Base-by-base conservation (phyloP, 495 filamentous ascomycete species). In the Cercophora sp. region DNA sequence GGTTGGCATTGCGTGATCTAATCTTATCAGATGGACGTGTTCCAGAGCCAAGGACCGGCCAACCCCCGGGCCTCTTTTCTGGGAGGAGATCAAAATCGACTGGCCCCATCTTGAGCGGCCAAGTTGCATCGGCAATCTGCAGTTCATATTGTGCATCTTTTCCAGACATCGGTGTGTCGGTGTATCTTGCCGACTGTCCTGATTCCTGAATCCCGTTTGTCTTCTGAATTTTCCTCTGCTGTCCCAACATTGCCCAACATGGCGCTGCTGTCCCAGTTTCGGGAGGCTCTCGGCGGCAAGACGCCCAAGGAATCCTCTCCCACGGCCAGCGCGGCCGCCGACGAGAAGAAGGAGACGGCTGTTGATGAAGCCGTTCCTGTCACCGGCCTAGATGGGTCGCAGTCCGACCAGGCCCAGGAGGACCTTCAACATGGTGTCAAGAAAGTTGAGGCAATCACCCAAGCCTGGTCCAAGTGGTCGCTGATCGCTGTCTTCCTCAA, bases 391-490 rank as follows among this genome's bases (percentile, higher is more conserved):
- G 29, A 31, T 3, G 31, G 39, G 19, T 16, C 34, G 70, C 78
- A 66, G 57, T 69, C 37, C 18, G 40, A 54, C 3, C 13, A 15
- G 8, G 16, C 37, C 4, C 24, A 4, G 22, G 40, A 56, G 18
- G 41, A 60, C 22, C 23, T 51, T 8, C 69, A 72, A 48, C 52
- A 56, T 25, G 75, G 75, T 61, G 69, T 78, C 1, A 54, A 68
- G 56, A 62, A 70, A 10, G 60, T 69, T 23, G 74, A 78, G 54
- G 74, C 70, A 32, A 60, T 69, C 2, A 70, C 75, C 3, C 41
- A 67, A 10, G 59, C 64, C 6, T 78, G 75, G 75, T 61, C 70
- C 27, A 70, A 59, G 58, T 47, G 43, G 4, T 56, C 60, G 4
- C 57, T 78, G 24, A 61, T 67, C 26, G 51, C 57, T 25, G 65